Percentiles rank a stretch among this genome's conserved stretches.
These are phyloP conservation scores for Juncus inflexus DNA, from an alignment of 176 grass and related monocot genomes.

Conservation along the genomic window DNA sequence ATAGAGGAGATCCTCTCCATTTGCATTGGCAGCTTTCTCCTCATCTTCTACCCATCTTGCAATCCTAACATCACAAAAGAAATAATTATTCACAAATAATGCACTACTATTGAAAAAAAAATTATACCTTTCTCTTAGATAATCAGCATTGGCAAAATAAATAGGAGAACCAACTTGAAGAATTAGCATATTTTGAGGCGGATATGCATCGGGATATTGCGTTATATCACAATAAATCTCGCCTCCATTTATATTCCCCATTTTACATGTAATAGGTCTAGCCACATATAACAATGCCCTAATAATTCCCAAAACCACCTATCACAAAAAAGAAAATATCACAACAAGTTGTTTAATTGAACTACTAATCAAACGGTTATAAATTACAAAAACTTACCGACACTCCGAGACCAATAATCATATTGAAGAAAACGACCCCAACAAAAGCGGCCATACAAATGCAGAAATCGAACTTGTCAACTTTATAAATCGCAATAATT, in stretches of 20 bases:
- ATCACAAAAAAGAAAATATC: background rate
- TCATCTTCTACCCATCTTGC: conserved; percentile 34
- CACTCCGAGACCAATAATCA: conserved; percentile 42
- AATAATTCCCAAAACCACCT: conserved; percentile 22
- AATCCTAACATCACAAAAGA: conserved; percentile 11
- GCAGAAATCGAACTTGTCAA: conserved; percentile 54
- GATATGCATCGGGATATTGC: conserved; percentile 16
- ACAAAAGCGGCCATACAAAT: conserved; percentile 44
- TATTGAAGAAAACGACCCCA: conserved; percentile 44
- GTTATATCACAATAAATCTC: conserved; percentile 18
- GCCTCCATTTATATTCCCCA: conserved; percentile 16
- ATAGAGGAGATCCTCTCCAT: conserved; percentile 41
- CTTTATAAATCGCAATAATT: conserved; percentile 26
- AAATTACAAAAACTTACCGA: conserved; percentile 20
- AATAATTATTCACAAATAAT: background rate
- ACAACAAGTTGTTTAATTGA: too few species aligned
- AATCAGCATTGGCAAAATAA: conserved; percentile 24
- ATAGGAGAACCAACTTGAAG: conserved; percentile 31
- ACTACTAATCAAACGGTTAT: too few species aligned
- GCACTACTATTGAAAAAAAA: too few species aligned
- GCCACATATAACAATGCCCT: conserved; percentile 32
- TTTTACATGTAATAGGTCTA: conserved; percentile 26
- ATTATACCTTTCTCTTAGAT: conserved; percentile 29
- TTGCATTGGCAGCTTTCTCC: conserved; percentile 3
- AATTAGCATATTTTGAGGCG: conserved; percentile 6